Conservation (phyloP, 768 basidiomycete species). For the Lactarius pseudohatsudake region DNA sequence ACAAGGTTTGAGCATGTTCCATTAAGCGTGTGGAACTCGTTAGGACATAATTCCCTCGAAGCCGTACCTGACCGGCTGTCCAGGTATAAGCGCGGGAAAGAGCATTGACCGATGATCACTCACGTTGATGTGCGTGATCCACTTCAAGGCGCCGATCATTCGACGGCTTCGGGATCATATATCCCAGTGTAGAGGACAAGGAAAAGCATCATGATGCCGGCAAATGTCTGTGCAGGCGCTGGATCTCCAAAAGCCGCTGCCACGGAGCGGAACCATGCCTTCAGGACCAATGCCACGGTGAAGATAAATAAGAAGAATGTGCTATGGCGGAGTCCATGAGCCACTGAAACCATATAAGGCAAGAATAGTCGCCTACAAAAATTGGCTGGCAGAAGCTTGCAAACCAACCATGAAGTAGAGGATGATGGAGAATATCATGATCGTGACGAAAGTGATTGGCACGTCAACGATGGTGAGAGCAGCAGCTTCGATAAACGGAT, state of each 20-base stretch:
- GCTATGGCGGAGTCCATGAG: constrained; percentile 36
- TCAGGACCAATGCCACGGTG: constrained; percentile 61
- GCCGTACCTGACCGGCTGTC: constrained; percentile 63
- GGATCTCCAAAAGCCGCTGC: constrained; percentile 59
- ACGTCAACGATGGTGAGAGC: constrained; percentile 62
- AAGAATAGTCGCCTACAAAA: constrained; percentile 51
- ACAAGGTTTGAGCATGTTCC: constrained; percentile 60
- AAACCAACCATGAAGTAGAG: constrained; percentile 64
- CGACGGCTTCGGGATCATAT: constrained; percentile 55
- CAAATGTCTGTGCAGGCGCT: constrained; percentile 62
- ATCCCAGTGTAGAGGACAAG: constrained; percentile 61
- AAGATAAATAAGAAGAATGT: constrained; percentile 60
- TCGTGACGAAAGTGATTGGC: constrained; percentile 52
- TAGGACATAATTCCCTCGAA: constrained; percentile 76
- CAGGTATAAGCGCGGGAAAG: constrained; percentile 31
- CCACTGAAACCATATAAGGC: background rate
- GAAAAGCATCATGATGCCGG: constrained; percentile 50
- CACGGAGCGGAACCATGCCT: constrained; percentile 70
- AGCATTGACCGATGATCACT: constrained; percentile 23
- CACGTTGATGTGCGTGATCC: constrained; percentile 66
- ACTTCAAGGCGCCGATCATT: constrained; percentile 70
- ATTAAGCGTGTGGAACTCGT: constrained; percentile 75
- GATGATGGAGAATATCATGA: constrained; percentile 47
- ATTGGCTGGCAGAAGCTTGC: constrained; percentile 55
- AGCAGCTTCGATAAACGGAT: constrained; percentile 53